phyloP scores from a whole-genome alignment of 306 rosid genomes.

The Leucaena leucocephala region DNA sequence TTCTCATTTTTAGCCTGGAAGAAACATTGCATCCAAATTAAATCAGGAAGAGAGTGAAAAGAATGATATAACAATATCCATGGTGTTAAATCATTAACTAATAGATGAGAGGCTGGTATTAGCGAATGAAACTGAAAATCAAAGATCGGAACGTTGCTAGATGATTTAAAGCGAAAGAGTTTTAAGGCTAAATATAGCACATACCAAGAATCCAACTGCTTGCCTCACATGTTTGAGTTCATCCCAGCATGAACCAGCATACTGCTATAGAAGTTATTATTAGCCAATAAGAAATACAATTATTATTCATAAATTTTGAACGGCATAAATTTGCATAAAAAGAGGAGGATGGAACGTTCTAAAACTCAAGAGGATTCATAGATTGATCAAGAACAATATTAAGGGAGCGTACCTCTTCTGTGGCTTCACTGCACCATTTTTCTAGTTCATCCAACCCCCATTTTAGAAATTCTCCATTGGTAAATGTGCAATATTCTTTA shows the following conservation, averaged over 20 bases:
- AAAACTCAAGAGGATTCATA: too few species aligned
- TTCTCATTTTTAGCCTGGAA: conserved; percentile 75
- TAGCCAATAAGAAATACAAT: conserved; percentile 23
- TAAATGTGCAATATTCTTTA: conserved; percentile 74
- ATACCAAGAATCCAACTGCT: conserved; percentile 86
- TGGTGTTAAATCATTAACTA: neutral
- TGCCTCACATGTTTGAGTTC: conserved; percentile 82
- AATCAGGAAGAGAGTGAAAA: conserved; percentile 11
- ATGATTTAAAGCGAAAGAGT: conserved; percentile 21
- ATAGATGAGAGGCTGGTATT: neutral
- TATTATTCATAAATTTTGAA: conserved; percentile 3
- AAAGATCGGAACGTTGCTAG: neutral
- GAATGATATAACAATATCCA: neutral
- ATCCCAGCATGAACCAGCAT: conserved; percentile 69
- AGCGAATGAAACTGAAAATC: conserved; percentile 1
- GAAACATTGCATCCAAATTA: conserved; percentile 35
- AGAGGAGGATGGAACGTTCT: too few species aligned
- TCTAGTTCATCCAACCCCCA: conserved; percentile 78
- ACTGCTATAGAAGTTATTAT: conserved; percentile 53
- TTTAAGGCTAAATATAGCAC: conserved; percentile 33
- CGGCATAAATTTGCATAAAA: neutral
- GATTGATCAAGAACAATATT: neutral
- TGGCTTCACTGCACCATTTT: conserved; percentile 71
- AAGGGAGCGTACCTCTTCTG: conserved; percentile 59
- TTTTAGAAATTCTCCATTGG: conserved; percentile 74